Conservation (phyloP, 2,329 filamentous ascomycete species). For the Xylariales sp. region DNA sequence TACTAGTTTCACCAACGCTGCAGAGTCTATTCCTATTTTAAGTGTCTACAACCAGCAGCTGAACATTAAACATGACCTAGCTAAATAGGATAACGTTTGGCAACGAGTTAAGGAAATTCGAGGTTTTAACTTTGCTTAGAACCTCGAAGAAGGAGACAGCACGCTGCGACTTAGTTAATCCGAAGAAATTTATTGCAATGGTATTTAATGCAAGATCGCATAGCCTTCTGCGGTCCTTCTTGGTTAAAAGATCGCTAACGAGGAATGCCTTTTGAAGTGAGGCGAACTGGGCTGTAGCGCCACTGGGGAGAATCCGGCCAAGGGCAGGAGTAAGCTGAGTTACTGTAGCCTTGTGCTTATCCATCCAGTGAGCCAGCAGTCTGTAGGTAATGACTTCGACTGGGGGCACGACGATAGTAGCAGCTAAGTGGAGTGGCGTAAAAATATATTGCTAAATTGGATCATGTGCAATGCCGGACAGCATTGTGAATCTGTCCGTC, state of each 20-base stretch:
- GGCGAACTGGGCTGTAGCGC: slow-evolving; percentile 81
- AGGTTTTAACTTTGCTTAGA: slow-evolving; percentile 71
- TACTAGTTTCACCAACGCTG: slow-evolving; percentile 82
- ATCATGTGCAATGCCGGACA: slow-evolving; percentile 85
- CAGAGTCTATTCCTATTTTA: slow-evolving; percentile 75
- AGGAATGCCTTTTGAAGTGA: slow-evolving; percentile 83
- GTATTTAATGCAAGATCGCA: slow-evolving; percentile 79
- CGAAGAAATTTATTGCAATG: slow-evolving; percentile 86
- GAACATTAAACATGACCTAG: slow-evolving; percentile 87
- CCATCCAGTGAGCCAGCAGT: slow-evolving; percentile 88
- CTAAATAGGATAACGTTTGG: slow-evolving; percentile 83
- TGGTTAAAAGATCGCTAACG: slow-evolving; percentile 90
- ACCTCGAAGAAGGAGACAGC: slow-evolving; percentile 81
- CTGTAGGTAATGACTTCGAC: slow-evolving; percentile 89
- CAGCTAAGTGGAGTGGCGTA: slow-evolving; percentile 88
- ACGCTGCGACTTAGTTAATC: slow-evolving; percentile 74
- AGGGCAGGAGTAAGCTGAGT: slow-evolving; percentile 95
- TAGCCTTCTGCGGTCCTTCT: slow-evolving; percentile 81
- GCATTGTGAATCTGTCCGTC: slow-evolving; percentile 81
- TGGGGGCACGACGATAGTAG: slow-evolving; percentile 80
- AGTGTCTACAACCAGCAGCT: slow-evolving; percentile 84
- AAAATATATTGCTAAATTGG: slow-evolving; percentile 80
- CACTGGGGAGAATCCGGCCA: slow-evolving; percentile 93
- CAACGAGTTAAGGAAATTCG: slow-evolving; percentile 59
- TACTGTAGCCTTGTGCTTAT: slow-evolving; percentile 77